These are phyloP conservation scores for Calocybe cyanea DNA, from an alignment of 768 basidiomycete species.

Conservation along the genomic window DNA sequence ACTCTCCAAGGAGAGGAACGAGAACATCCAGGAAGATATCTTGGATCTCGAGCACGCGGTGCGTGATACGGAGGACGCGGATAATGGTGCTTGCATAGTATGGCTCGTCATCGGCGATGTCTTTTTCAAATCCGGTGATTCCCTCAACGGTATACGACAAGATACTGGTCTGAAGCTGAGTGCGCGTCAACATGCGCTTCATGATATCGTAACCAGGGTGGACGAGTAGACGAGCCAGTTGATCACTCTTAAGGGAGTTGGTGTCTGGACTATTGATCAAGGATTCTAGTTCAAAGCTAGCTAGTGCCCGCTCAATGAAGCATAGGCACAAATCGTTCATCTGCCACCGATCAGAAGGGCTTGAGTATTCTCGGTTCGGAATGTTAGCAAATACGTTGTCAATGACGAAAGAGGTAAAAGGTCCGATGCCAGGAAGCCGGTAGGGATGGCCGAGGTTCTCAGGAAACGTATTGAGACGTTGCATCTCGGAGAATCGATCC, in stretches of 20 bases:
- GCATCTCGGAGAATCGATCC: constrained; percentile 54
- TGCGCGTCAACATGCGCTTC: constrained; percentile 69
- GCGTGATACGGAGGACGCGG: constrained; percentile 77
- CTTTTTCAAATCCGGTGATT: constrained; percentile 69
- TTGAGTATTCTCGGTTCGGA: constrained; percentile 67
- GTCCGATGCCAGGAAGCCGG: constrained; percentile 73
- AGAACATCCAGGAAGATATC: constrained; percentile 88
- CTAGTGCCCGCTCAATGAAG: constrained; percentile 81
- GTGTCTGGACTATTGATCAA: constrained; percentile 59
- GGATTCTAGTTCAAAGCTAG: constrained; percentile 75
- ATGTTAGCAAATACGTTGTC: constrained; percentile 86
- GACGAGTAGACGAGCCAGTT: constrained; percentile 50
- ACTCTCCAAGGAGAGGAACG: constrained; percentile 69
- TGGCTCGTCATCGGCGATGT: constrained; percentile 62
- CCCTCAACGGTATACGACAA: constrained; percentile 82
- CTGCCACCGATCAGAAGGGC: constrained; percentile 77
- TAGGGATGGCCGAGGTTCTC: constrained; percentile 79
- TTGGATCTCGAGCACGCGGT: constrained; percentile 80
- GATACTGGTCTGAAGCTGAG: constrained; percentile 67
- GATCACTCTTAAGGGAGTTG: constrained; percentile 45
- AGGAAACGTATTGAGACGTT: constrained; percentile 71
- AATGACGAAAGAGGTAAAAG: constrained; percentile 82
- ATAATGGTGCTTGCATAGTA: constrained; percentile 73
- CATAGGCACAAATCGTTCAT: constrained; percentile 81
- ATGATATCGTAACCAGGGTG: constrained; percentile 91